Conservation (phyloP, 2,329 filamentous ascomycete species). For the Aspergillus floridensis region DNA sequence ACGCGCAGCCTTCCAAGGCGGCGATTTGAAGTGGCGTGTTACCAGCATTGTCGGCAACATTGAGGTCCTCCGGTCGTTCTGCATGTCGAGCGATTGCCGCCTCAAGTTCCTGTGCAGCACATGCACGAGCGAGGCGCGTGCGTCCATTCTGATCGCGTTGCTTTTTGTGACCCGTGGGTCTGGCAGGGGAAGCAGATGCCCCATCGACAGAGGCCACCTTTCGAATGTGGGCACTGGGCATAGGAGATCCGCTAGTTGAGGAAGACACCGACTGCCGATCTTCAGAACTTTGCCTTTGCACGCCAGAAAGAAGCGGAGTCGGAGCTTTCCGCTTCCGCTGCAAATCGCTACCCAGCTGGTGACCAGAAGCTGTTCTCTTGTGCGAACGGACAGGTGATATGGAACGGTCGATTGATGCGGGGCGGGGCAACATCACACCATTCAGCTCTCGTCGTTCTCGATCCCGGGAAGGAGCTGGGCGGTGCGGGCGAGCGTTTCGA, state of each 20-base stretch:
- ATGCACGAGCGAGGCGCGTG: slow-evolving; percentile 85
- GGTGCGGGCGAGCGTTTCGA: slow-evolving; percentile 22
- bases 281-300: slow-evolving; percentile 45
- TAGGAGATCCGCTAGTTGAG: slow-evolving; percentile 44
- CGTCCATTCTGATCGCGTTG: slow-evolving; percentile 90
- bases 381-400: slow-evolving; percentile 38
- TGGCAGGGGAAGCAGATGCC: slow-evolving; percentile 61
- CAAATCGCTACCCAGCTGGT: slow-evolving; percentile 25
- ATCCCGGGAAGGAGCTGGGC: slow-evolving; percentile 18
- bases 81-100: slow-evolving; percentile 69
- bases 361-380: slow-evolving; percentile 37
- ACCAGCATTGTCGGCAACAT: slow-evolving; percentile 89
- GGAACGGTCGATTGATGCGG: slow-evolving; percentile 34
- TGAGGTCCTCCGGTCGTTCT: slow-evolving; percentile 81
- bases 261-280: slow-evolving; percentile 47
- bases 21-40: slow-evolving; percentile 95
- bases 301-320: slow-evolving; percentile 42
- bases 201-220: slow-evolving; percentile 42
- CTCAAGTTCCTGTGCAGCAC: slow-evolving; percentile 79
- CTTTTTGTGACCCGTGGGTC: slow-evolving; percentile 70
- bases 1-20: slow-evolving; percentile 76
- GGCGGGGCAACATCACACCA: slow-evolving; percentile 27
- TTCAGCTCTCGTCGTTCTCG: slow-evolving; percentile 29
- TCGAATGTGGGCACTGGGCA: slow-evolving; percentile 41
- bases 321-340: slow-evolving; percentile 39